Evolutionary conservation across 2,329 filamentous ascomycete genomes (phyloP), one percentile per base, ranked within the genome.

Genomic region (Trichoderma sp.): DNA sequence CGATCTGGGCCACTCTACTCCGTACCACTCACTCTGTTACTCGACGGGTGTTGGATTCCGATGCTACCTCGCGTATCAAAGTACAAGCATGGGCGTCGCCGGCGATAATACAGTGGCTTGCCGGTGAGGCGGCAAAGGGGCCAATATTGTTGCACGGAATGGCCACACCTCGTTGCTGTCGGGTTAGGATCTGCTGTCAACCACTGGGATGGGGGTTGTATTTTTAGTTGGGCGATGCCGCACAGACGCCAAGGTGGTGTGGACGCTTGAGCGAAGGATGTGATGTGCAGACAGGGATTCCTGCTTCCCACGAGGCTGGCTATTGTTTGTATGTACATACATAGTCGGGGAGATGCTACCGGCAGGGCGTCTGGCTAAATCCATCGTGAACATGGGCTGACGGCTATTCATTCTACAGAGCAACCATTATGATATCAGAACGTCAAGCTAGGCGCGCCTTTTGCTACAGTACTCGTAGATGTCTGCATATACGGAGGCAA

Each of bases 341-440:
- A 21, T 56, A 14, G 50, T 24, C 50, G n/a, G 50, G 50, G 50
- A 31, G 18, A 33, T 69, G 66, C 38, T 38, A 21, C 27, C 50
- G 66, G 50, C 60, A 64, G 59, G 69, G 69, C 60, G 59, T 29
- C 59, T 72, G 69, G 59, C 35, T 64, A 35, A 63, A 72, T 63
- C n/a, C 59, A 24, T 45, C 4, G 18, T 63, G 29, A 8, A 38
- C 18, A 64, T 53, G 18, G 59, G 24, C 56, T 69, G 66, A 33
- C 33, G 29, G 18, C 16, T 35, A 33, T 21, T 21, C 31, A 63
- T 21, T 21, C 2, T 24, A 56, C 50, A 56, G n/a, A 56, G n/a
- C 50, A 56, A 21, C 50, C 50, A 56, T 56, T 24, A 56, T 56
- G 50, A 56, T 56, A 56, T 24, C 9, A 21, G 5, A 12, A 21